Evolutionary conservation across 306 rosid species (phyloP), one percentile per base, ranked within the genome.

Genomic region (Citrullus amarus): DNA sequence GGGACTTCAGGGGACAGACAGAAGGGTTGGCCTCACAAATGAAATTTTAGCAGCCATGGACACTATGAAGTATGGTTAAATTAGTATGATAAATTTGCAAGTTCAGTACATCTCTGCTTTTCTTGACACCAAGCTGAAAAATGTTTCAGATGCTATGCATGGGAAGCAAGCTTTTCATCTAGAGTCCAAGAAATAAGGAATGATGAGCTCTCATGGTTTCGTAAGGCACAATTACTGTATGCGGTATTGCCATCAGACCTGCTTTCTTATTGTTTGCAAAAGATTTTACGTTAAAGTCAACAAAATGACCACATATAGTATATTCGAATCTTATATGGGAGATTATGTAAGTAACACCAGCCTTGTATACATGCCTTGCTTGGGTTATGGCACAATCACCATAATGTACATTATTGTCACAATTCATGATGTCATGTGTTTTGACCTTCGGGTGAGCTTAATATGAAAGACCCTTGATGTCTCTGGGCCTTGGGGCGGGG

Each of bases 41-140:
- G 98, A 93, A 88, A 90, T 93, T 82, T 84, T 93, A 75, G 77
- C 90, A 41, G 96, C 98, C 80, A 93, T 91, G 98, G 97, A 93
- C 78, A 88, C 92, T 16, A 89, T 91, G 80, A 93, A 93, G 98
- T 93, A 93, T 63, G 91, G 54, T 66, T 73, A 44, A 16, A 41
- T 85, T 54, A 30, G 55, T 76, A 36, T 54, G 54, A 76, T 32
- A 34, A 75, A 14, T 36, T 54, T 38, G 36, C 79, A 17, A 56
- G 18, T 56, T 41, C 28, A 39, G 12, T 75, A 13, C 16, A 36
- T 44, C 20, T 63, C 54, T 13, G 54, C 3, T 74, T 72, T 83
- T 82, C 65, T 61, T 77, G n/a, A 59, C 73, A 61, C n/a, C 71
- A 62, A 71, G 79, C 81, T 83, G 81, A 74, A 79, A 84, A 55